Conservation (phyloP, 1,284 basidiomycete genomes). For the Marasmius tenuissimus region DNA sequence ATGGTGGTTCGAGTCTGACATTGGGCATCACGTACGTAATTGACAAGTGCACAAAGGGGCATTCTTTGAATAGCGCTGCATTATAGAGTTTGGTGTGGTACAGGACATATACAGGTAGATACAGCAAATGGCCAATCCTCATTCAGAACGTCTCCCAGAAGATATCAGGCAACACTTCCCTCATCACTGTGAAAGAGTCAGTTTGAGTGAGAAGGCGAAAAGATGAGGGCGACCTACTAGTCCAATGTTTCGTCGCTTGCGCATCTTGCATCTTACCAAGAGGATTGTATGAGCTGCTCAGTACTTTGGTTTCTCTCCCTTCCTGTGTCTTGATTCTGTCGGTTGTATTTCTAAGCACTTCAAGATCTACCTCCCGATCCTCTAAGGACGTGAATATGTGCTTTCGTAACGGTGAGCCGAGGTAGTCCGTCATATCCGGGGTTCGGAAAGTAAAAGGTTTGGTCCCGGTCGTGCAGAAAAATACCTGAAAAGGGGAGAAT, state of each 20-base stretch:
- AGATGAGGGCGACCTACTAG: constrained; percentile 45
- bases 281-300: constrained; percentile 62
- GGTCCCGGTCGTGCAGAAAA: constrained; percentile 72
- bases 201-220: constrained; percentile 6
- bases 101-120: neutral
- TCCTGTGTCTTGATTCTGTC: constrained; percentile 32
- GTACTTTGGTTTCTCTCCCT: constrained; percentile 24
- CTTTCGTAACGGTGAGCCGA: constrained; percentile 65
- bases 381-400: constrained; percentile 45
- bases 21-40: neutral
- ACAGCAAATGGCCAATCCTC: neutral
- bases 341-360: constrained; percentile 42
- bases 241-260: constrained; percentile 74
- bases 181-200: constrained; percentile 49
- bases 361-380: constrained; percentile 55
- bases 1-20: constrained; percentile 6
- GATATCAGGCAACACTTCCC: constrained; percentile 52
- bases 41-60: neutral
- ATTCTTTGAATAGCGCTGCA: neutral
- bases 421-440: constrained; percentile 54
- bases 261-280: constrained; percentile 61
- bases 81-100: neutral
- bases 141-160: constrained; percentile 66
- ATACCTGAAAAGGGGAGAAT: constrained; percentile 48
- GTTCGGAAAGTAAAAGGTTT: constrained; percentile 65